Conservation (phyloP, 179 eudicot genomes). For the Beta corolliflora region DNA sequence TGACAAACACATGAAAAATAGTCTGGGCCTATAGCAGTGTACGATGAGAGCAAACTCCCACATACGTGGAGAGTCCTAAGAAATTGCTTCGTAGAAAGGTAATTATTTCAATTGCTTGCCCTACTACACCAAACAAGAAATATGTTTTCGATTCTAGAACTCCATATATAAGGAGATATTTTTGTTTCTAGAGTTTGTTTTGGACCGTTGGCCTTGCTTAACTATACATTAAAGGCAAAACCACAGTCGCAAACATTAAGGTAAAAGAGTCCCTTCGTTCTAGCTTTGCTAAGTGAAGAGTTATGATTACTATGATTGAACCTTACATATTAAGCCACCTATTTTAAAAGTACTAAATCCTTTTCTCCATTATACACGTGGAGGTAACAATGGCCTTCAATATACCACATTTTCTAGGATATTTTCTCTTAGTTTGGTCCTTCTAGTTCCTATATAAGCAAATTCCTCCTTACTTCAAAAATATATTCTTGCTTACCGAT, state of each 20-base stretch:
- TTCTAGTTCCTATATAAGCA: neutral
- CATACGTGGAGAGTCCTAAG: neutral
- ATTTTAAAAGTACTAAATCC: neutral
- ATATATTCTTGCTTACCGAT: neutral
- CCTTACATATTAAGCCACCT: constrained; percentile 5
- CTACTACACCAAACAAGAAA: constrained; percentile 11
- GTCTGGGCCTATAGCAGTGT: neutral
- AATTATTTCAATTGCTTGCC: neutral
- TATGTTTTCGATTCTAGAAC: neutral
- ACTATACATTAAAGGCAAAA: neutral
- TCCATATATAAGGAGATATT: neutral
- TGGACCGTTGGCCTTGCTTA: neutral
- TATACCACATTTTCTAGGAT: neutral
- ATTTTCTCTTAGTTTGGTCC: neutral
- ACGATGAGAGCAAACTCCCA: neutral
- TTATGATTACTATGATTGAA: neutral
- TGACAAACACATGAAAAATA: neutral
- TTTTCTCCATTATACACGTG: constrained; percentile 16
- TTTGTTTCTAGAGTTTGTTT: neutral
- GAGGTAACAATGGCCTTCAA: neutral
- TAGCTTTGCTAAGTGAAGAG: neutral
- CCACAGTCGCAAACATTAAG: neutral
- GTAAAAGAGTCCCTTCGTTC: neutral
- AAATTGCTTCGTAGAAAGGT: neutral
- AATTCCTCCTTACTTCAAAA: neutral